Base-by-base conservation (phyloP, 805 yeast genomes). In the Saccharomycopsis sp. region DNA sequence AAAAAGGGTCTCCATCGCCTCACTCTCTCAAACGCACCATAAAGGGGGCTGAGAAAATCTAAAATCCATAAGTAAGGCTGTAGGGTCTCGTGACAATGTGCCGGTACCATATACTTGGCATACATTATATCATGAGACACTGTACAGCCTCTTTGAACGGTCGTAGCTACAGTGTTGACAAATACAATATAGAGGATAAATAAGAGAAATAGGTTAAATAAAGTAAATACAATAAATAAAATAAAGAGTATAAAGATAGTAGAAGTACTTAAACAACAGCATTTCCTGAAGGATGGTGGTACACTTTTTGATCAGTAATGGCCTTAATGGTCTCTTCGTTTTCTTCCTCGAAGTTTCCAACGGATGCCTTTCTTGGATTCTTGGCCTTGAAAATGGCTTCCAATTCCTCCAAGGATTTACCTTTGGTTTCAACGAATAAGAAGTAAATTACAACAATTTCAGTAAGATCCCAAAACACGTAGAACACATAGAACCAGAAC, bases 341-440 rank as follows among this genome's bases (percentile, higher is more conserved):
- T 12, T 29, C 38, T 12, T 29, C 38, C 38, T 29, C 38, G 12
- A 29, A 29, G 38, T 29, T 29, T 5, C 38, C 38, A 29, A 29
- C 38, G 5, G 38, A 29, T 12, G 38, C 38, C 38, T 29, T 29
- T 29, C 38, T 29, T 29, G 38, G 38, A 12, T 29, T 29, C 12
- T 29, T 29, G 38, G 38, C 38, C 38, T 29, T 29, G 51, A 34
- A 55, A 34, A 55, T 34, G 12, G 23, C 56, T n/a, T 53, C 58
- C n/a, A 76, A 74, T 67, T 76, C 80, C 69, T 76, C 80, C 75
- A 76, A 75, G 66, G 78, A 69, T 69, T 71, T 75, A 51, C 78
- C 78, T 65, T 68, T 75, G 51, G 80, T 76, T 65, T 76, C 80
- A 55, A 78, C 79, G 76, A 76, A 76, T 55, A 73, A 72, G 66